phyloP scores from a whole-genome alignment of 768 basidiomycete genomes.

The Leccinum subgranulosum region DNA sequence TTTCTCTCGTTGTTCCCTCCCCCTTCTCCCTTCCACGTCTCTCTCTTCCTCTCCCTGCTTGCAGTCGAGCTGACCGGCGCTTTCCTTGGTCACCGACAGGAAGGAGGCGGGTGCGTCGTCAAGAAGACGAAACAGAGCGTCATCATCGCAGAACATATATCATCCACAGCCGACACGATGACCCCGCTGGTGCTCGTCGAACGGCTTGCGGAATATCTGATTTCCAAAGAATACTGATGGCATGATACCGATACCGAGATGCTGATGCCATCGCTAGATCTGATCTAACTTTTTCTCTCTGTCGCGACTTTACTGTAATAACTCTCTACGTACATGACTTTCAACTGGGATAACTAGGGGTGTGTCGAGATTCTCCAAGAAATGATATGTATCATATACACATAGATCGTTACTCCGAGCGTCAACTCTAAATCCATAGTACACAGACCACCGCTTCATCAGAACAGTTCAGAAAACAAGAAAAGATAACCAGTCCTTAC shows the following conservation, averaged over 20 bases:
- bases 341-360: background rate
- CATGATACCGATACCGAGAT: background rate
- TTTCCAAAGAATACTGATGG: conserved; percentile 19
- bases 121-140: conserved; percentile 26
- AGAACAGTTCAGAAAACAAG: background rate
- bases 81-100: background rate
- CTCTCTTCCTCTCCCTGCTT: background rate
- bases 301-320: background rate
- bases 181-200: conserved; percentile 17
- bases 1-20: background rate
- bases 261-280: background rate
- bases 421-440: background rate
- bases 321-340: background rate
- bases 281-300: background rate
- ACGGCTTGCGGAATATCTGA: conserved; percentile 22
- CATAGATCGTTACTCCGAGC: background rate
- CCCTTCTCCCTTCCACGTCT: no score
- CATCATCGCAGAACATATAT: conserved; percentile 23
- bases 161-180: conserved; percentile 4
- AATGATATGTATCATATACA: background rate
- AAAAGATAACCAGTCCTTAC: background rate
- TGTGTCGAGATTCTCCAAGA: background rate
- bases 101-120: conserved; percentile 24
- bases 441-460: background rate
- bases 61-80: background rate